Evolutionary conservation across 805 yeast genomes (phyloP), one percentile per base, ranked within the genome.

Genomic region (Tetrapisispora pingtungensis): DNA sequence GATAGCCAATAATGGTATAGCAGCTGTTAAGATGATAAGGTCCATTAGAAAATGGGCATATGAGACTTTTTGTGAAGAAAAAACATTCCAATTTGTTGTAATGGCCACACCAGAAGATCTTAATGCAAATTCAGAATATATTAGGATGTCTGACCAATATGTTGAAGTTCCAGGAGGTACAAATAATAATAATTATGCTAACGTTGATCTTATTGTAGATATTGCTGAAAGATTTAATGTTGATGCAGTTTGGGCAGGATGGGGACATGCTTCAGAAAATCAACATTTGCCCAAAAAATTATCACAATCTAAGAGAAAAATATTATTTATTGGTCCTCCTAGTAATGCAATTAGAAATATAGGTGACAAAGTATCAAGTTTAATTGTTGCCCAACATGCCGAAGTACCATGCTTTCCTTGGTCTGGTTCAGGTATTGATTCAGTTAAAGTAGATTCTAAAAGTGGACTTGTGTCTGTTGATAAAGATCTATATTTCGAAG

Each of bases 231-330:
- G 97, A 71, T 83, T 95, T 36, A 78, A 86, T 53, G 97, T 85
- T 45, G 95, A 93, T 64, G 99, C 98, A 24, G 99, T 93, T 46
- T 93, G 99, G 99, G 99, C 99, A 31, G 99, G 99, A 57, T 93
- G 99, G 99, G 99, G 99, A 57, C 98, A 94, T 65, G 99, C 99
- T 20, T 86, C 96, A n/a, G 99, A 93, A 72, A 90, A 94, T 69
- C 99, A 98, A 20, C 65, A 71, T 38, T 77, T 93, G 52, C 99
- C 99, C 22, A 97, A 93, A 67, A 79, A 76, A 66, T 74, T 93
- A 64, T 96, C 97, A 12, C 82, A 82, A 15, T 87, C 96, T 17
- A 87, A 88, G 48, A 83, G 87, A 66, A 84, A 76, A 60, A 84
- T 94, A 57, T 74, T 93, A 46, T 93, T 93, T 62, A 93, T 93